A percentile compares a stretch with the other conserved stretches of the same genome.
Conservation (phyloP, 1,284 basidiomycete species). For the Ustanciosporium gigantosporum region DNA sequence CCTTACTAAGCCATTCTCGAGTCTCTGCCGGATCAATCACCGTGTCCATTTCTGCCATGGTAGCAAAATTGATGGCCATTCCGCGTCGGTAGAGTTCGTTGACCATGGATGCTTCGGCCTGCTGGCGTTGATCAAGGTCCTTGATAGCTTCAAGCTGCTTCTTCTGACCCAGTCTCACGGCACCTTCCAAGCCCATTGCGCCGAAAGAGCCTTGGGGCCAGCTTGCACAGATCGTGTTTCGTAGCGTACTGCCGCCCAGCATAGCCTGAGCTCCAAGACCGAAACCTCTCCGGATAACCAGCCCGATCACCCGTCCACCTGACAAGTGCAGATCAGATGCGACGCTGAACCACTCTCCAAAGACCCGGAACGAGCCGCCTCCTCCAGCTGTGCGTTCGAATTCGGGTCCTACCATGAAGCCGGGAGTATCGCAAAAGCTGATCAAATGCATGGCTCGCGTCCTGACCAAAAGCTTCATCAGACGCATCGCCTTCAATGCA, state of each 20-base stretch:
- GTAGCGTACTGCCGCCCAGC: conserved; percentile 32
- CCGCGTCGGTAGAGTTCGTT: conserved; percentile 32
- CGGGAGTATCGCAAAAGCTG: conserved; percentile 43
- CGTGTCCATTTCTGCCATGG: conserved; percentile 38
- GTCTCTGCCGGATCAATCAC: conserved; percentile 47
- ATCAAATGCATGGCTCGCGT: conserved; percentile 27
- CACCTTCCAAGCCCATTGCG: conserved; percentile 42
- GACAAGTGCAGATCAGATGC: conserved; percentile 14
- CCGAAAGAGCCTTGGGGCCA: conserved; percentile 38
- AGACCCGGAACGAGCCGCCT: conserved; percentile 30
- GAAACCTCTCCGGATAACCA: conserved; percentile 35
- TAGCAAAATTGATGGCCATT: conserved; percentile 31
- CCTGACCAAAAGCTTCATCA: conserved; percentile 31
- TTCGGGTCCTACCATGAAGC: conserved; percentile 43
- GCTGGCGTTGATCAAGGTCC: conserved; percentile 14
- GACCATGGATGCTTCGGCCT: conserved; percentile 13
- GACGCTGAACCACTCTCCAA: conserved; percentile 43
- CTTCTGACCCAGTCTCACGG: conserved; percentile 33
- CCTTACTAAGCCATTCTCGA: conserved; percentile 20
- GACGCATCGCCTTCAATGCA: conserved; percentile 36
- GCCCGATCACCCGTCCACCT: conserved; percentile 25
- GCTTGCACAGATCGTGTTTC: conserved; percentile 24
- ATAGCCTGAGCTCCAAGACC: conserved; percentile 44
- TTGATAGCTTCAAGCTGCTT: conserved; percentile 34
- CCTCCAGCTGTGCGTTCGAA: conserved; percentile 16